Conservation (phyloP, 2,329 filamentous ascomycete genomes). For the Aphanoascus verrucosus region DNA sequence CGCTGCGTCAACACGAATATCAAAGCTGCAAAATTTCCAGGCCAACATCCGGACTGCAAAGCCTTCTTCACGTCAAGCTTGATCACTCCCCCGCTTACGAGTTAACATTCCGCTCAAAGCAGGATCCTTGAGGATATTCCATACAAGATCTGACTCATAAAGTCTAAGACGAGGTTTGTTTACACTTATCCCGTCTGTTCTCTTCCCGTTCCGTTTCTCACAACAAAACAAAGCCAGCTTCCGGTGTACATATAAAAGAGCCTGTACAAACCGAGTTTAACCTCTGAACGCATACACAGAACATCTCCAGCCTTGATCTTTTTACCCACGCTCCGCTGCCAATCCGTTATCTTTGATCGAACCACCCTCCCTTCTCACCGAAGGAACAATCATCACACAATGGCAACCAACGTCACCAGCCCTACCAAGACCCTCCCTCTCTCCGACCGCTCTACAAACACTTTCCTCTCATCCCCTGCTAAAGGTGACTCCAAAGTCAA, state of each 20-base stretch:
- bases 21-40: constrained; percentile 4
- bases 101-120: background rate
- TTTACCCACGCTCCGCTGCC: background rate
- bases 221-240: constrained; percentile 4
- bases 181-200: background rate
- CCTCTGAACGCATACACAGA: background rate
- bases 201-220: background rate
- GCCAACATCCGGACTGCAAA: background rate
- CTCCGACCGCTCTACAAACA: constrained; percentile 34
- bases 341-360: background rate
- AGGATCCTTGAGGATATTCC: background rate
- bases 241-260: background rate
- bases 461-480: constrained; percentile 22
- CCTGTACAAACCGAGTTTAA: background rate
- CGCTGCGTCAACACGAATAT: constrained; percentile 16
- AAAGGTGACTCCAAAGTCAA: background rate
- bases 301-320: background rate
- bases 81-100: no score
- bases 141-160: background rate
- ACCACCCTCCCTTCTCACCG: background rate
- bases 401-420: constrained; percentile 10
- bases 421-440: constrained; percentile 26
- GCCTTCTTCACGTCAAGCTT: background rate
- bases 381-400: background rate
- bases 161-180: constrained; percentile 2